A percentile compares a stretch with the other conserved stretches of the same genome.
Conservation (phyloP, 2,329 filamentous ascomycete genomes). For the Phyllosticta citrichinensis region DNA sequence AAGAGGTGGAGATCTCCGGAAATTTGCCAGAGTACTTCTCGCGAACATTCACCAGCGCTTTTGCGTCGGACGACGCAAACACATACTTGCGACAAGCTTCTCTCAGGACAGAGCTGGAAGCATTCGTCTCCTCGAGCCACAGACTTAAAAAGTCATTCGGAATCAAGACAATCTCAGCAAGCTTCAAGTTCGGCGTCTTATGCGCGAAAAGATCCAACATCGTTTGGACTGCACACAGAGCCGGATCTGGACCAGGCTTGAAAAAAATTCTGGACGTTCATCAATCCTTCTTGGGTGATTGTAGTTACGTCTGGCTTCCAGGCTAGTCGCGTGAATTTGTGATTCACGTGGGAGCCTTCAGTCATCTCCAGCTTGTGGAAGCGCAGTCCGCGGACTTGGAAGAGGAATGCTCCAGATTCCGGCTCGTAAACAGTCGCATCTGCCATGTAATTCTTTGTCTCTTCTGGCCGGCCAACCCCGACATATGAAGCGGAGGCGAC, state of each 20-base stretch:
- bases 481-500: slow-evolving; percentile 10
- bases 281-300: background rate
- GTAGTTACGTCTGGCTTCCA: slow-evolving; percentile 16
- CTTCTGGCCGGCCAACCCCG: slow-evolving; percentile 12
- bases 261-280: slow-evolving; percentile 10
- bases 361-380: slow-evolving; percentile 13
- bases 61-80: background rate
- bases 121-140: background rate
- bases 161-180: slow-evolving; percentile 26
- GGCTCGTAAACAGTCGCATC: background rate
- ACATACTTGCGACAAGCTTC: background rate
- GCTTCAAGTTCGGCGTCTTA: slow-evolving; percentile 23
- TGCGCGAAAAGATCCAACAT: slow-evolving; percentile 28
- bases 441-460: slow-evolving; percentile 12
- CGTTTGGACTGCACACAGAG: slow-evolving; percentile 3
- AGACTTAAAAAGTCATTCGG: slow-evolving; percentile 10
- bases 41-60: background rate
- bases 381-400: slow-evolving; percentile 14
- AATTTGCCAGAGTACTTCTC: background rate
- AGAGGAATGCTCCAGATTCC: slow-evolving; percentile 8
- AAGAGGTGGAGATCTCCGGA: too few relatives aligned
- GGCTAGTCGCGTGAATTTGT: slow-evolving; percentile 8
- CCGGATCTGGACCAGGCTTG: slow-evolving; percentile 4
- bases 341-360: background rate
- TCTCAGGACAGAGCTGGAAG: too few relatives aligned